Percentiles rank a stretch among this genome's conserved stretches.
Evolutionary conservation across 495 filamentous ascomycete species (phyloP).

Genomic region (Pseudotulostoma volvatum): DNA sequence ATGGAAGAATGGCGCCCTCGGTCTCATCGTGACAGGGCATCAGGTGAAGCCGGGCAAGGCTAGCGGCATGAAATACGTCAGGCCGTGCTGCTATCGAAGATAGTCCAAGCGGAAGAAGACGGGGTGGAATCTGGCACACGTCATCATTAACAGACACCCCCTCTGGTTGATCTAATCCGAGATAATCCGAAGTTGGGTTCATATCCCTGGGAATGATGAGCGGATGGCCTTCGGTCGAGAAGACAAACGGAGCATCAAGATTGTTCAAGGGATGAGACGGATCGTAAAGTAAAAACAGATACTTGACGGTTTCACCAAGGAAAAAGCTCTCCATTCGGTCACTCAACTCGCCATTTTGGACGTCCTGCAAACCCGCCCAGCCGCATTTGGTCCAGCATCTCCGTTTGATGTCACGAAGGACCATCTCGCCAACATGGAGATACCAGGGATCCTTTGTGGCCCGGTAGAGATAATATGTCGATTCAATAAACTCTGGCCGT

Average conservation of each 20-base stretch:
- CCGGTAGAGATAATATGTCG: constrained; percentile 79
- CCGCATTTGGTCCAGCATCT: constrained; percentile 90
- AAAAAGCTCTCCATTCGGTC: constrained; percentile 99
- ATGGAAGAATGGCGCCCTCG: constrained; percentile 37
- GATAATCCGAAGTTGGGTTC: constrained; percentile 2
- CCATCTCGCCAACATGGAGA: constrained; percentile 90
- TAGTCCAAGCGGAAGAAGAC: constrained; percentile 43
- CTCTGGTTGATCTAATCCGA: neutral
- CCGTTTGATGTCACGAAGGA: constrained; percentile 68
- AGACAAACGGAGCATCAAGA: constrained; percentile 74
- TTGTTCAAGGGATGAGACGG: constrained; percentile 73
- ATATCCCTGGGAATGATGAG: constrained; percentile 57
- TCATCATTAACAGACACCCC: constrained; percentile 2
- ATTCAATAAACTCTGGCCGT: constrained; percentile 90
- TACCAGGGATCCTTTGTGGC: constrained; percentile 96
- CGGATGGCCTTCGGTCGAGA: constrained; percentile 91
- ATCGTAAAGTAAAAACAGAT: constrained; percentile 81
- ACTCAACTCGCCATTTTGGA: constrained; percentile 69
- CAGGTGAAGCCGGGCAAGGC: constrained; percentile 63
- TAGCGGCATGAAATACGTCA: constrained; percentile 87
- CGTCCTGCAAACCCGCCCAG: constrained; percentile 91
- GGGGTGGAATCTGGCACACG: constrained; percentile 43
- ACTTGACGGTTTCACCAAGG: constrained; percentile 88
- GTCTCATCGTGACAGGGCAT: constrained; percentile 39
- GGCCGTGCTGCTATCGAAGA: constrained; percentile 67